Conservation (phyloP, 306 rosid species). For the Hippophae tibetana region DNA sequence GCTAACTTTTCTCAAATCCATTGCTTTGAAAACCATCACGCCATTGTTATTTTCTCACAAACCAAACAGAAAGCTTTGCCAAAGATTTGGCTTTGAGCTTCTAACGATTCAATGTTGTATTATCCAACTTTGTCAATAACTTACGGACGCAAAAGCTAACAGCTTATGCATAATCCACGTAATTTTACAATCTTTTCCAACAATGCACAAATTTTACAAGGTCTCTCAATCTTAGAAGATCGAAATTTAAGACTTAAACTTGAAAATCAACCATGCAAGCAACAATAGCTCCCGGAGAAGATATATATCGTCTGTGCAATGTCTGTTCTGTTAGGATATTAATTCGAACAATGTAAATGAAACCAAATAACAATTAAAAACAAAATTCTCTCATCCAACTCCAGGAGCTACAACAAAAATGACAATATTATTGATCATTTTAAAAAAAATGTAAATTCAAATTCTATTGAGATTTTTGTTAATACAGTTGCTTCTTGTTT, state of each 20-base stretch:
- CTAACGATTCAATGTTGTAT: conserved; percentile 3
- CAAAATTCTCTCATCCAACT: too few relatives aligned
- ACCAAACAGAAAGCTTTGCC: conserved; percentile 4
- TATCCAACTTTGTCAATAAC: conserved; percentile 13
- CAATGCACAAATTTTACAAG: conserved; percentile 15
- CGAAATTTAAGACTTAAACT: conserved; percentile 15
- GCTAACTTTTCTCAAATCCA: conserved; percentile 51
- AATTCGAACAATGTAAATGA: background rate
- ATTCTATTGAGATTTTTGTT: conserved; percentile 17
- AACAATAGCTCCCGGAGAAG: background rate
- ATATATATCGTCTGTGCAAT: background rate
- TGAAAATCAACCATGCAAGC: conserved; percentile 1
- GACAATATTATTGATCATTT: background rate
- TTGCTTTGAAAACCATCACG: conserved; percentile 27
- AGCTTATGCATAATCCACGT: conserved; percentile 4
- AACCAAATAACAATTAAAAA: too few relatives aligned
- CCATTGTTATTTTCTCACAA: conserved; percentile 23
- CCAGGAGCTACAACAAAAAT: too few relatives aligned
- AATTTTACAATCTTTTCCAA: conserved; percentile 8
- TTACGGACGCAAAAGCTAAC: background rate
- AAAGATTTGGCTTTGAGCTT: conserved; percentile 11
- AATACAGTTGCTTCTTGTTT: conserved; percentile 23
- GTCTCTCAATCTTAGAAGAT: conserved; percentile 19
- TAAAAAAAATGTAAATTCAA: background rate
- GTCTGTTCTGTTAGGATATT: background rate